A percentile compares a stretch with the other conserved stretches of the same genome.
Conservation (phyloP, 2,329 filamentous ascomycete genomes). For the Claviceps maximensis region DNA sequence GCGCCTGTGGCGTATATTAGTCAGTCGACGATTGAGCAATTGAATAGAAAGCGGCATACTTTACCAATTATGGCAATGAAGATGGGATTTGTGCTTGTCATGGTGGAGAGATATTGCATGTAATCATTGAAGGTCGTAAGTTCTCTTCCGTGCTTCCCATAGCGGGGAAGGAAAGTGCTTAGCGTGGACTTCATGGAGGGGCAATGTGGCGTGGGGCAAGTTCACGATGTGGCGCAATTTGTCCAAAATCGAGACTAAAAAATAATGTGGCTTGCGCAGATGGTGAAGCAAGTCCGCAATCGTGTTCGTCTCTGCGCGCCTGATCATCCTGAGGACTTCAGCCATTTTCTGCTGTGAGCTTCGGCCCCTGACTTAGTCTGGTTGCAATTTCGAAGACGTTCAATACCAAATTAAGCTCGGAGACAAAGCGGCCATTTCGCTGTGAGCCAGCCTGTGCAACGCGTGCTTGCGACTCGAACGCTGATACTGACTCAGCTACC, state of each 20-base stretch:
- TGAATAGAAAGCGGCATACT: not conserved
- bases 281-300: not conserved
- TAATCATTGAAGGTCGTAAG: slow-evolving; percentile 11
- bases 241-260: too few species aligned
- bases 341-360: not conserved
- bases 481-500: not conserved
- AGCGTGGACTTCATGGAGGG: slow-evolving; percentile 3
- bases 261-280: not conserved
- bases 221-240: not conserved
- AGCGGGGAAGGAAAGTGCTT: slow-evolving; percentile 16
- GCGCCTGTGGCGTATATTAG: slow-evolving; percentile 45
- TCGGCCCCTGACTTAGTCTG: not conserved
- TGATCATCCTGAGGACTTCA: not conserved
- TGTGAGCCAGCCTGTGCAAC: not conserved
- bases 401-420: not conserved
- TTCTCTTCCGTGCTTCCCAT: slow-evolving; percentile 19
- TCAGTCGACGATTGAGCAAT: slow-evolving; percentile 6
- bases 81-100: slow-evolving; percentile 34
- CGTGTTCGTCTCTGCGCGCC: not conserved
- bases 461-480: not conserved
- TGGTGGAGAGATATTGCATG: slow-evolving; percentile 14
- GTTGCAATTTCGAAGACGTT: not conserved
- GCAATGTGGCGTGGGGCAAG: slow-evolving; percentile 3
- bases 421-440: not conserved
- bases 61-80: slow-evolving; percentile 40